A percentile compares a stretch with the other conserved stretches of the same genome.
phyloP scores from a whole-genome alignment of 768 basidiomycete species.

The Tephrocybe sp. region DNA sequence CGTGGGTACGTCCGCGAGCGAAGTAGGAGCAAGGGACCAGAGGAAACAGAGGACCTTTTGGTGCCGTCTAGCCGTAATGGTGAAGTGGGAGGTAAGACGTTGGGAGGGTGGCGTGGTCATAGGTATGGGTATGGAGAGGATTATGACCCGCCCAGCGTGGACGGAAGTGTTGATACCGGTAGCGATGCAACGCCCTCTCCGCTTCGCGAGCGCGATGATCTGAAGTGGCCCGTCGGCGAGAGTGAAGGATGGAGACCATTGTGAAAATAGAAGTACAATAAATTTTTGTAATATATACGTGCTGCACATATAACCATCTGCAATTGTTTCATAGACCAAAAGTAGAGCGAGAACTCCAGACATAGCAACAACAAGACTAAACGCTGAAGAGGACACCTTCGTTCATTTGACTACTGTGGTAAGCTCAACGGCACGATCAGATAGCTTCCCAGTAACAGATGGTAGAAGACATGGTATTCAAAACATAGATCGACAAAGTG shows the following conservation, averaged over 20 bases:
- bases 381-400: too few species aligned
- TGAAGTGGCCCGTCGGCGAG: conserved; percentile 61
- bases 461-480: too few species aligned
- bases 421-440: too few species aligned
- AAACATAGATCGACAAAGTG: too few species aligned
- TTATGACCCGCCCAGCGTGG: conserved; percentile 56
- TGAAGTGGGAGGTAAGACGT: not conserved
- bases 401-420: too few species aligned
- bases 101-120: conserved; percentile 1
- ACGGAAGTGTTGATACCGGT: conserved; percentile 21
- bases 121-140: conserved; percentile 36
- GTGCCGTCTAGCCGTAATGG: not conserved
- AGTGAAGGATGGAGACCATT: conserved; percentile 29
- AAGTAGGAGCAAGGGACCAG: conserved; percentile 10
- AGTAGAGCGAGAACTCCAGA: too few species aligned
- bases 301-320: too few species aligned
- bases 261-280: conserved; percentile 3
- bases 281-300: not conserved
- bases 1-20: conserved; percentile 52
- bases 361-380: too few species aligned
- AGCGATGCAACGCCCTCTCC: conserved; percentile 18
- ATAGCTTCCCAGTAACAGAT: too few species aligned
- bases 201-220: conserved; percentile 42
- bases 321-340: too few species aligned
- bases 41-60: conserved; percentile 19